phyloP scores from a whole-genome alignment of 345 rosid genomes.

The Eucalyptus brandiana region DNA sequence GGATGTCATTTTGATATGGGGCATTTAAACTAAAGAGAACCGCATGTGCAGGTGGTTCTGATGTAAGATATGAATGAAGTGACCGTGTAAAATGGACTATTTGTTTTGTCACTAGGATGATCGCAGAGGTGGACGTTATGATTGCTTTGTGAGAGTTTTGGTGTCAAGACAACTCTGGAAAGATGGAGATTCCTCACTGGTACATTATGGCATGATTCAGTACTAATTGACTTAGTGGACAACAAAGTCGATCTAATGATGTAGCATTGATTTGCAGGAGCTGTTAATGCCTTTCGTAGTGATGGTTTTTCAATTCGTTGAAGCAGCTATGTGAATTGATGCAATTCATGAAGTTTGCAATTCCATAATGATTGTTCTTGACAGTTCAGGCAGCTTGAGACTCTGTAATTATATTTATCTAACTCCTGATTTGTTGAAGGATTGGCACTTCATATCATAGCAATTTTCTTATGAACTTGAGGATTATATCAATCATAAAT shows the following conservation, averaged over 20 bases:
- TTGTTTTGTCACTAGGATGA: not conserved
- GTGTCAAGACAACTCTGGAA: not conserved
- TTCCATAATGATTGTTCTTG: not conserved
- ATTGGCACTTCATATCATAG: not conserved
- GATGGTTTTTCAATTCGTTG: not conserved
- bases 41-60: not conserved
- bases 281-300: too few relatives aligned
- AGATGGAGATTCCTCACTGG: not conserved
- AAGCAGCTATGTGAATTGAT: not conserved
- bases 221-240: not conserved
- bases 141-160: not conserved
- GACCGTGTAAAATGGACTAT: not conserved
- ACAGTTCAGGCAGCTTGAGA: not conserved
- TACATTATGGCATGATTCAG: not conserved
- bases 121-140: rapidly evolving
- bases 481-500: too few relatives aligned
- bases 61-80: not conserved
- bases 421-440: not conserved
- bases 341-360: not conserved
- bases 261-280: not conserved
- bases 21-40: not conserved
- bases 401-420: not conserved
- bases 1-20: not conserved
- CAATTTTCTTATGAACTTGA: too few relatives aligned
- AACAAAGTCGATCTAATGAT: not conserved